Conservation (phyloP, 768 basidiomycete species). For the Aureoboletus auriporus region DNA sequence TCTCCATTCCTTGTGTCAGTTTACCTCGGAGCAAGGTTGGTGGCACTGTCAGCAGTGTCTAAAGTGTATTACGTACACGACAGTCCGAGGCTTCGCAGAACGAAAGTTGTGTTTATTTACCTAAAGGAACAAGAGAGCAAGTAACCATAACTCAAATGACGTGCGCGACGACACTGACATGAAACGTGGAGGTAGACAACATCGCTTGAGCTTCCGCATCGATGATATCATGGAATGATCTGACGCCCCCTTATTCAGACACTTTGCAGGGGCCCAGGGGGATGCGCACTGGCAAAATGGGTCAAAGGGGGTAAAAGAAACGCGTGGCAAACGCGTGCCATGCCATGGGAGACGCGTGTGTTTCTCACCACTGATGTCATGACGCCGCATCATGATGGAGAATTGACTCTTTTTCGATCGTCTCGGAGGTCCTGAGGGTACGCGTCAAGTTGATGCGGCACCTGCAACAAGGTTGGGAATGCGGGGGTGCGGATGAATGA, state of each 20-base stretch:
- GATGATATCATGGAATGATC: conserved; percentile 3
- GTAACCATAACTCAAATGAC: neutral
- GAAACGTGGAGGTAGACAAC: conserved; percentile 6
- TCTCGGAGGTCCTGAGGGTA: conserved; percentile 12
- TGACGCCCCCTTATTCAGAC: conserved; percentile 4
- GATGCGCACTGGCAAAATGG: neutral
- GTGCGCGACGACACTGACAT: neutral
- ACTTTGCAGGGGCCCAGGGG: neutral
- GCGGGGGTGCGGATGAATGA: conserved; percentile 17
- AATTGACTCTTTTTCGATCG: conserved; percentile 5
- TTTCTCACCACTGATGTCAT: conserved; percentile 14
- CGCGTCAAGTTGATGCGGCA: conserved; percentile 2
- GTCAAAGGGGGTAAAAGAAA: neutral
- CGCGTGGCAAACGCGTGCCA: conserved; percentile 26
- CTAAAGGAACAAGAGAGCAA: neutral
- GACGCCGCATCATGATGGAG: conserved; percentile 8
- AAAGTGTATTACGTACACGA: conserved; percentile 5
- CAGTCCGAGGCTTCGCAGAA: conserved; percentile 10
- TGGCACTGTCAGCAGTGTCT: neutral
- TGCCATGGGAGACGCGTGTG: conserved; percentile 26
- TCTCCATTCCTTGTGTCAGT: conserved; percentile 9
- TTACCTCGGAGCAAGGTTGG: conserved; percentile 8
- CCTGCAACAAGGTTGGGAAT: conserved; percentile 10
- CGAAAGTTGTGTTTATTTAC: no score
- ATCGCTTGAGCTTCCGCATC: neutral